Evolutionary conservation across 2,329 filamentous ascomycete genomes (phyloP).

Genomic region (Cercospora zeina): DNA sequence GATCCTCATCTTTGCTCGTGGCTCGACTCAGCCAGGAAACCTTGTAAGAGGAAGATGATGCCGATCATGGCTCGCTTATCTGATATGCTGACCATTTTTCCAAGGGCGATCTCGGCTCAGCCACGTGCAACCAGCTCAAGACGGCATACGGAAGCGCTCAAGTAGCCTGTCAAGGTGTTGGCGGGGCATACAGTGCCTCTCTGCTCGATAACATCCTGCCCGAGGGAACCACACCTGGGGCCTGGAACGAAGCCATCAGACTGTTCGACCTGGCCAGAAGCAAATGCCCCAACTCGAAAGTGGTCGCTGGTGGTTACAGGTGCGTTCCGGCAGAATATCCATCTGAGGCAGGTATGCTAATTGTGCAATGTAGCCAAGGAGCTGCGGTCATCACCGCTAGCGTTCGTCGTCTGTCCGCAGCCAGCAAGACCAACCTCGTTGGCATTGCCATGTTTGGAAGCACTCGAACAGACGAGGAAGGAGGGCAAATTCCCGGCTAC

Average conservation of each 20-base stretch:
- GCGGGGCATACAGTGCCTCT: constrained; percentile 26
- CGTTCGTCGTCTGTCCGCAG: constrained; percentile 34
- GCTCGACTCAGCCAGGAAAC: constrained; percentile 56
- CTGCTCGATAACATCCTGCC: constrained; percentile 25
- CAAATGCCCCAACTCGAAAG: constrained; percentile 33
- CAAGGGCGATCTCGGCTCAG: constrained; percentile 11
- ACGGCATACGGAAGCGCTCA: constrained; percentile 11
- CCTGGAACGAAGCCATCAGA: constrained; percentile 25
- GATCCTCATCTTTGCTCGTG: constrained; percentile 58
- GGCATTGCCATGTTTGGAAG: constrained; percentile 45
- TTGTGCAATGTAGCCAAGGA: constrained; percentile 38
- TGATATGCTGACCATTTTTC: not conserved
- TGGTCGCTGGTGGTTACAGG: constrained; percentile 34
- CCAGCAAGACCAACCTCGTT: constrained; percentile 38
- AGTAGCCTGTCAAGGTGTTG: constrained; percentile 34
- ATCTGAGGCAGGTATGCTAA: not conserved
- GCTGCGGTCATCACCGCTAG: constrained; percentile 43
- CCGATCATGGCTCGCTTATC: not conserved
- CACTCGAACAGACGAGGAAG: constrained; percentile 43
- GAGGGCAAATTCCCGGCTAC: constrained; percentile 40
- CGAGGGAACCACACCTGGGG: constrained; percentile 23
- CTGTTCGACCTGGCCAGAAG: constrained; percentile 29
- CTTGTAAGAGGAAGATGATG: constrained; percentile 41
- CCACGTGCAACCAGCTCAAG: constrained; percentile 16
- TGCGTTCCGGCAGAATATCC: not conserved